A percentile compares a stretch with the other conserved stretches of the same genome.
These are phyloP conservation scores for Zygoascus biomembranicola DNA, from an alignment of 805 yeast genomes.

Conservation along the genomic window DNA sequence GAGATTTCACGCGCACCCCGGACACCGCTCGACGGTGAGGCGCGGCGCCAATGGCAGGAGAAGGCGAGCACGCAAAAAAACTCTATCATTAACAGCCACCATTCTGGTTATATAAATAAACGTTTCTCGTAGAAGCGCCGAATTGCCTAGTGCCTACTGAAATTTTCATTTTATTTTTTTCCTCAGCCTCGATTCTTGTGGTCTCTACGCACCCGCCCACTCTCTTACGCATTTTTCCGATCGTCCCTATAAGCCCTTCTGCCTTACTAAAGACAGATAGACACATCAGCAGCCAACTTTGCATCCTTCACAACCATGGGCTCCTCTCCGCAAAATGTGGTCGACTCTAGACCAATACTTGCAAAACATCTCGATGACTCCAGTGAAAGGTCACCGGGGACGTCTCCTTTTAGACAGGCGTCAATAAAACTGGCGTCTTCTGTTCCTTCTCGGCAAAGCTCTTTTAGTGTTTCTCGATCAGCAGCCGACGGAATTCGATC, in stretches of 20 bases:
- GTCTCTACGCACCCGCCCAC: not conserved
- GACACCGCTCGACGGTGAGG: no score
- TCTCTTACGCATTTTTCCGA: not conserved
- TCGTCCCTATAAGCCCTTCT: not conserved
- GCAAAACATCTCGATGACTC: not conserved
- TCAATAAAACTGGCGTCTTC: not conserved
- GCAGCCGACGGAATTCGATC: not conserved
- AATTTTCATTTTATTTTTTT: not conserved
- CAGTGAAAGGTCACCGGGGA: not conserved
- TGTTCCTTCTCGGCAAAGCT: not conserved
- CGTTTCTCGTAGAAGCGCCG: no score
- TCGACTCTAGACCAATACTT: not conserved
- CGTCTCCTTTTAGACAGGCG: slow-evolving; percentile 3
- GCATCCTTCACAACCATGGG: not conserved
- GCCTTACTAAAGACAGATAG: not conserved
- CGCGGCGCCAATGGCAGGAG: no score
- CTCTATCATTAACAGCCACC: no score
- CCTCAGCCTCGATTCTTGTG: not conserved
- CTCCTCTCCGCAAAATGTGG: slow-evolving; percentile 1
- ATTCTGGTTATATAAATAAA: no score
- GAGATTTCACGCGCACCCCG: no score
- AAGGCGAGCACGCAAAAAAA: no score
- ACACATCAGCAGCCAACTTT: not conserved
- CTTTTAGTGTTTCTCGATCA: not conserved
- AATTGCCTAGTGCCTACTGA: not conserved